Conservation (phyloP, 2,329 filamentous ascomycete genomes). For the Grosmannia serpens region DNA sequence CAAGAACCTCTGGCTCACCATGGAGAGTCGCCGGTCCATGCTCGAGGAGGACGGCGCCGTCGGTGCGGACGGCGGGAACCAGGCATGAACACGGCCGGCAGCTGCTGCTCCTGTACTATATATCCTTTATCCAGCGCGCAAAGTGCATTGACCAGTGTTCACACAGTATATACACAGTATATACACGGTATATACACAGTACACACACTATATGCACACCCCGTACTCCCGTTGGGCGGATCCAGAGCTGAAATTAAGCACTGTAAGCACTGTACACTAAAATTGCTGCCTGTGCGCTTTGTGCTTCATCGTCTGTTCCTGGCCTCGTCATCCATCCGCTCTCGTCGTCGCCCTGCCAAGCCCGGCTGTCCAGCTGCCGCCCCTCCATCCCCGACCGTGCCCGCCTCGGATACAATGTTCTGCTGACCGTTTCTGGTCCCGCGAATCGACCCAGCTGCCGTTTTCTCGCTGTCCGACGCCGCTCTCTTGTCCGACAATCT, state of each 20-base stretch:
- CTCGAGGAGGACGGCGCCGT: conserved; percentile 49
- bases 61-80: conserved; percentile 37
- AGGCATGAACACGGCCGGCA: conserved; percentile 1
- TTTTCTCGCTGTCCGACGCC: no score
- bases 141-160: no score
- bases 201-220: neutral
- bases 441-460: no score
- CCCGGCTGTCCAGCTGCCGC: neutral
- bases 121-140: no score
- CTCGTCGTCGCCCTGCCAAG: neutral
- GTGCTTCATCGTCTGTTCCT: neutral
- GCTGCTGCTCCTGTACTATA: neutral
- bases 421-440: no score
- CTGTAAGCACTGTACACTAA: neutral
- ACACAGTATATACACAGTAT: neutral
- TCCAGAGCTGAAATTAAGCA: no score
- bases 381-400: neutral
- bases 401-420: neutral
- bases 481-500: no score
- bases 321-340: neutral
- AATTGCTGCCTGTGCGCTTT: neutral
- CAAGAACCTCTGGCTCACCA: conserved; percentile 74
- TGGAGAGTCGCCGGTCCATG: conserved; percentile 72
- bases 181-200: neutral
- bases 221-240: neutral